Evolutionary conservation across 306 rosid species (phyloP), one percentile per base, ranked within the genome.

Genomic region (Canavalia ensiformis): DNA sequence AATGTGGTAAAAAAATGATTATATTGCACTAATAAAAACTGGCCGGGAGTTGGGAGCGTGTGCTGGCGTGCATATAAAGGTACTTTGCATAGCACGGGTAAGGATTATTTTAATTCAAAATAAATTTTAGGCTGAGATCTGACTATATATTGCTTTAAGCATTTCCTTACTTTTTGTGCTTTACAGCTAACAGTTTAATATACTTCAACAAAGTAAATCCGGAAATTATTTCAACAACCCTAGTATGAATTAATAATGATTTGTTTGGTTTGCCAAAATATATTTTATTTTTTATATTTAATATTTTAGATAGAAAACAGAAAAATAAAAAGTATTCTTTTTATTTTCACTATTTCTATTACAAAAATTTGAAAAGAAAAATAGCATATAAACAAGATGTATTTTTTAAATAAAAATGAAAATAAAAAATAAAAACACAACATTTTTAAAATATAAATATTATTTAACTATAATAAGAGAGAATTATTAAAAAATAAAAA

Each of bases 1-100:
- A 47, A 47, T 35, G 39, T 59, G 59, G 59, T 60, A 60, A 1
- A 75, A 47, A 75, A 47, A 5, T 31, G 18, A 31, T 8, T 59
- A 42, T 56, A 1, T 25, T 72, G 7, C 0, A 18, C 4, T 2
- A 10, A 18, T 18, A 58, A 74, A 57, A 42, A 55, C 33, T 74
- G 66, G 64, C 46, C 4, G 8, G 6, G 18, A 11, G 13, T 66
- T 33, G 5, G 55, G 81, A 37, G 54, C 29, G 52, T 25, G 69
- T 68, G 55, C 6, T 74, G 25, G 42, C 29, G 52, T 25, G 69
- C 75, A 42, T 33, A 54, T 62, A 76, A 49, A 69, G 70, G 30
- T 49, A 31, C 62, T 35, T 42, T 54, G 64, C 34, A 0, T 13
- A 0, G n/a, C 76, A 51, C 50, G 44, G 49, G 1, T 35, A 37